Conservation (phyloP, 768 basidiomycete species). For the Tricholoma furcatifolium region DNA sequence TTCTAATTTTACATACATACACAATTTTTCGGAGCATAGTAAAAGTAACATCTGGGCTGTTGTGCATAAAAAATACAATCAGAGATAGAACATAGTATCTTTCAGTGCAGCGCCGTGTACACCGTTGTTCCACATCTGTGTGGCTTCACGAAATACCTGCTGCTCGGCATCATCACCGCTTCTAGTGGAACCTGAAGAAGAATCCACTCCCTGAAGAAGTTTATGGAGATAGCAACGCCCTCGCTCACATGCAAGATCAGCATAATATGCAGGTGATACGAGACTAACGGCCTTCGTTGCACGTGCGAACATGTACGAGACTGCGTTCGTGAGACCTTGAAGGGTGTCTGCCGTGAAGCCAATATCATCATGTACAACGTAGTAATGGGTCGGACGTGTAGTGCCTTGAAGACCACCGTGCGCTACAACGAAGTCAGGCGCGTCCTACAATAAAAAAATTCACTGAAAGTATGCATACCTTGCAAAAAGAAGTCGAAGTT, state of each 20-base stretch:
- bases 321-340: conserved; percentile 67
- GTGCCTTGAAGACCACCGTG: conserved; percentile 77
- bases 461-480: conserved; percentile 30
- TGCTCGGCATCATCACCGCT: conserved; percentile 49
- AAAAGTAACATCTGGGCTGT: too few relatives aligned
- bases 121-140: conserved; percentile 52
- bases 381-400: conserved; percentile 76
- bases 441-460: background rate
- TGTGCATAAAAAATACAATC: background rate
- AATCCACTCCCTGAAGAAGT: conserved; percentile 54
- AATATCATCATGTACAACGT: conserved; percentile 80
- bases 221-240: conserved; percentile 76
- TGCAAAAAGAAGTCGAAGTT: conserved; percentile 71
- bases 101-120: conserved; percentile 49
- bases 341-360: conserved; percentile 65
- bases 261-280: conserved; percentile 80
- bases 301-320: conserved; percentile 80
- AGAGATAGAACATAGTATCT: conserved; percentile 81
- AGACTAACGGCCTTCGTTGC: conserved; percentile 87
- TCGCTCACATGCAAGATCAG: conserved; percentile 63
- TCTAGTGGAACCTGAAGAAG: conserved; percentile 29
- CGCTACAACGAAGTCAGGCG: conserved; percentile 36
- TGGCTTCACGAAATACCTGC: conserved; percentile 53
- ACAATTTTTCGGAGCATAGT: too few relatives aligned
- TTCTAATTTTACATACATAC: too few relatives aligned